A percentile compares a stretch with the other conserved stretches of the same genome.
Evolutionary conservation across 257 asterid species (phyloP).

Genomic region (Nemophila menziesii): DNA sequence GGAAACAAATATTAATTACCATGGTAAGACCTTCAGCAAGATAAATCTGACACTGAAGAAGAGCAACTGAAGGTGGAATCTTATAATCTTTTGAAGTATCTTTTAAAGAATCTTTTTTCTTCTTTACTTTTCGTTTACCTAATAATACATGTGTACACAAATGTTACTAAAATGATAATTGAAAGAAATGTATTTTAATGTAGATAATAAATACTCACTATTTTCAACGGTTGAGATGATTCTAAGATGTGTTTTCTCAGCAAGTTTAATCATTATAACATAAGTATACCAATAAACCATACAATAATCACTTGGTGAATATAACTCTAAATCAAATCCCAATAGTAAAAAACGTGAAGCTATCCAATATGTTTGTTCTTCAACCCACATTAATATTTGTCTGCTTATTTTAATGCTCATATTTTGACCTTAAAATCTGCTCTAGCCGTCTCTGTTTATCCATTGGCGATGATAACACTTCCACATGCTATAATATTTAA

Average conservation of each 20-base stretch:
- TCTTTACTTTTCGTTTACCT: conserved; percentile 68
- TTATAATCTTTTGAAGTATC: conserved; percentile 53
- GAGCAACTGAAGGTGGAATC: conserved; percentile 53
- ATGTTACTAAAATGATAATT: too few species aligned
- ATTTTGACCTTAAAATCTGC: too few species aligned
- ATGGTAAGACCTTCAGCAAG: conserved; percentile 87
- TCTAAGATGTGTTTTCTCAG: conserved; percentile 81
- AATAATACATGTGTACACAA: conserved; percentile 8
- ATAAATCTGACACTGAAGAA: conserved; percentile 72
- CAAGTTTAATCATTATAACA: conserved; percentile 78
- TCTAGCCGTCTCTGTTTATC: too few species aligned
- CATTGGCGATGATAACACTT: too few species aligned
- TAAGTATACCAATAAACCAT: conserved; percentile 98
- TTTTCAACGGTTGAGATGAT: conserved; percentile 49
- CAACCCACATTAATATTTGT: conserved; percentile 84
- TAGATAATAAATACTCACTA: conserved; percentile 40
- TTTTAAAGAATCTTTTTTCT: conserved; percentile 57
- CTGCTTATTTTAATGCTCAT: conserved; percentile 50
- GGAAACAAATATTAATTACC: too few species aligned
- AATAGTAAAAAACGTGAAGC: conserved; percentile 79
- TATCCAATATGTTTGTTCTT: conserved; percentile 94
- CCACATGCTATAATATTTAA: too few species aligned
- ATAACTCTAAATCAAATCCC: conserved; percentile 89
- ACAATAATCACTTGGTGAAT: conserved; percentile 87
- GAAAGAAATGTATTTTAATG: too few species aligned